Percentiles rank a stretch among this genome's conserved stretches.
These are phyloP conservation scores for Hyphopichia wangnamkhiaoensis DNA, from an alignment of 1,139 yeast species.

Conservation along the genomic window DNA sequence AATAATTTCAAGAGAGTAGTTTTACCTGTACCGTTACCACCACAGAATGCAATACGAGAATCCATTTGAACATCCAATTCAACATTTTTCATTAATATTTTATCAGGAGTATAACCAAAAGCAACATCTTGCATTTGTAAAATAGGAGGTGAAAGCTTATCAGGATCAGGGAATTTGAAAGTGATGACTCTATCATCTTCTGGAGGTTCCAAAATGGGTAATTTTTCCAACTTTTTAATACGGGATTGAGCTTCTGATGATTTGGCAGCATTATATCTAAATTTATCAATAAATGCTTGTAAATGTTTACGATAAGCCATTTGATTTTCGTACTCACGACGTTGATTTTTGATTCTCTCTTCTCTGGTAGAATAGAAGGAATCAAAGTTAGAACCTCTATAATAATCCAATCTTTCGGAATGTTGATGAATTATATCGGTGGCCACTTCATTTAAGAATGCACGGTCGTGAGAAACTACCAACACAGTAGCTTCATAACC, in stretches of 20 bases:
- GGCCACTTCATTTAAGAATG: constrained; percentile 95
- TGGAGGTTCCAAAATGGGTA: constrained; percentile 91
- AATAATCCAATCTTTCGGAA: constrained; percentile 93
- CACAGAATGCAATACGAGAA: constrained; percentile 93
- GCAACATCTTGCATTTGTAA: constrained; percentile 83
- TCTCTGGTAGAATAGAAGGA: constrained; percentile 91
- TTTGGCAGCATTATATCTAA: constrained; percentile 95
- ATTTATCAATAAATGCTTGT: constrained; percentile 93
- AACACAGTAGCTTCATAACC: constrained; percentile 88
- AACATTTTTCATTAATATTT: constrained; percentile 66
- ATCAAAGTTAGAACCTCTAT: constrained; percentile 92
- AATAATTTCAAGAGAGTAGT: constrained; percentile 86
- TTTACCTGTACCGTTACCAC: constrained; percentile 99
- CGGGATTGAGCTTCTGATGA: constrained; percentile 97
- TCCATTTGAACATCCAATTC: constrained; percentile 91
- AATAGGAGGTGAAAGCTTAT: constrained; percentile 88
- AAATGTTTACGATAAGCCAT: constrained; percentile 93
- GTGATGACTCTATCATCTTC: constrained; percentile 85
- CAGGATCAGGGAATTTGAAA: constrained; percentile 95
- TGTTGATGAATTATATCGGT: constrained; percentile 98
- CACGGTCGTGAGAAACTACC: constrained; percentile 97
- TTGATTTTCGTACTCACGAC: constrained; percentile 94
- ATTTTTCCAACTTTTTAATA: constrained; percentile 90
- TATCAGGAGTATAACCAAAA: constrained; percentile 75
- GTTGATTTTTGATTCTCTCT: constrained; percentile 90